Conservation (phyloP, 1,284 basidiomycete species). For the Cutaneotrichosporon cavernicola region DNA sequence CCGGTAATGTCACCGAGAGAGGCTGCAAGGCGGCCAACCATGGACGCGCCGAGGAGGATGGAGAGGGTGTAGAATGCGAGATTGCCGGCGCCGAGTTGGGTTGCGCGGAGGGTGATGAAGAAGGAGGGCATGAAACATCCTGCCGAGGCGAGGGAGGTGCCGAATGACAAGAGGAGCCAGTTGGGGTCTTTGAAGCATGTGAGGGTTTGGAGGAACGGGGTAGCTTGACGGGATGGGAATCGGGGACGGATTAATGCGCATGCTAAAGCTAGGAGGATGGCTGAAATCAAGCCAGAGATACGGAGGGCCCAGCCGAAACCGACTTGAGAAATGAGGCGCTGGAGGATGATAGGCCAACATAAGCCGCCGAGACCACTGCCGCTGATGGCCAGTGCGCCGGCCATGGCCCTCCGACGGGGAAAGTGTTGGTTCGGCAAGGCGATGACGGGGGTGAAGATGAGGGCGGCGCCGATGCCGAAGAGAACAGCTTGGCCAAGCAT, state of each 20-base stretch:
- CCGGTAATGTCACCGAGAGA: constrained; percentile 20
- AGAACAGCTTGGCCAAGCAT: constrained; percentile 33
- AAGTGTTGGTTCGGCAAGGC: constrained; percentile 60
- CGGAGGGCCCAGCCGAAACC: constrained; percentile 35
- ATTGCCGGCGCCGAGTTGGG: constrained; percentile 34
- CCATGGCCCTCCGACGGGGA: constrained; percentile 30
- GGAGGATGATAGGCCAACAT: constrained; percentile 18
- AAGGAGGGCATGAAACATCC: constrained; percentile 38
- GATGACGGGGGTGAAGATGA: constrained; percentile 57
- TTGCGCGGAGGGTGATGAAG: constrained; percentile 38
- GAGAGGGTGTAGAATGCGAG: constrained; percentile 35
- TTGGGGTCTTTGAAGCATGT: constrained; percentile 29
- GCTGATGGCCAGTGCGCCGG: constrained; percentile 36
- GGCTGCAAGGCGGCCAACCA: constrained; percentile 29
- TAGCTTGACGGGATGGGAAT: constrained; percentile 25
- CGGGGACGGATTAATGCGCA: constrained; percentile 27
- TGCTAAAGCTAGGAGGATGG: constrained; percentile 28
- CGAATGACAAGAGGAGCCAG: constrained; percentile 30
- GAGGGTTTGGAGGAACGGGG: constrained; percentile 26
- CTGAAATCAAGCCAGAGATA: constrained; percentile 32
- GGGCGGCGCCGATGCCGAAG: constrained; percentile 44
- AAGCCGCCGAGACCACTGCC: constrained; percentile 50
- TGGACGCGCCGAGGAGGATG: constrained; percentile 38
- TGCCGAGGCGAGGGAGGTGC: constrained; percentile 4
- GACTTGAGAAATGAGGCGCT: constrained; percentile 13